A percentile compares a stretch with the other conserved stretches of the same genome.
Conservation (phyloP, 306 rosid species). For the Medicago lupulina region DNA sequence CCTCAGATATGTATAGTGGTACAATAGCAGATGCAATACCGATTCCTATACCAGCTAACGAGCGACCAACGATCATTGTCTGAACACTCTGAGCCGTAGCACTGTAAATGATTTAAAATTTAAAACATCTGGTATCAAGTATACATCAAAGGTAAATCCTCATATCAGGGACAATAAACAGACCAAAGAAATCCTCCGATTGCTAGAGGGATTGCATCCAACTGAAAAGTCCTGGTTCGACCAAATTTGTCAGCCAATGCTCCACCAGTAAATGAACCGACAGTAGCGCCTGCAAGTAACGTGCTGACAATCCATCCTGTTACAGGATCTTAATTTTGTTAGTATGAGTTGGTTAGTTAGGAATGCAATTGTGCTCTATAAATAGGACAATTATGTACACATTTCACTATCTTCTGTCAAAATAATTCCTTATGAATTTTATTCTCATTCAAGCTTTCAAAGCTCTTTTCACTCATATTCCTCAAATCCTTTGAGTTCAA, state of each 20-base stretch:
- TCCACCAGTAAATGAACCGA: constrained; percentile 95
- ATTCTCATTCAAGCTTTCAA: no score
- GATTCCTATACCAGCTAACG: constrained; percentile 89
- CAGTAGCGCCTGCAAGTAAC: constrained; percentile 83
- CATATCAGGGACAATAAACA: constrained; percentile 32
- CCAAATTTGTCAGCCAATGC: constrained; percentile 95
- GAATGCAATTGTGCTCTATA: no score
- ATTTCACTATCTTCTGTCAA: no score
- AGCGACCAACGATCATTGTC: constrained; percentile 83
- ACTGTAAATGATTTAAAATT: constrained; percentile 53
- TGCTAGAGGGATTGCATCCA: constrained; percentile 84
- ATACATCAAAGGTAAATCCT: constrained; percentile 39
- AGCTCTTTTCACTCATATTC: no score
- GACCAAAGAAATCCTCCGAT: constrained; percentile 88
- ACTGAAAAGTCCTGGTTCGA: constrained; percentile 82
- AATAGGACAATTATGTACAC: no score
- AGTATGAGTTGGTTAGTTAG: no score
- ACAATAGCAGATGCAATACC: constrained; percentile 94
- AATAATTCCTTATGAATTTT: no score
- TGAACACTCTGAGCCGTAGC: constrained; percentile 89
- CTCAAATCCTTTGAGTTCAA: no score
- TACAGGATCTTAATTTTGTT: no score
- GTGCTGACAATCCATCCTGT: constrained; percentile 94
- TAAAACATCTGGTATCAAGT: constrained; percentile 20
- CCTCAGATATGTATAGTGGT: constrained; percentile 97